These are phyloP conservation scores for Chaetomium sp. DNA, from an alignment of 2,329 filamentous ascomycete genomes.

Conservation along the genomic window DNA sequence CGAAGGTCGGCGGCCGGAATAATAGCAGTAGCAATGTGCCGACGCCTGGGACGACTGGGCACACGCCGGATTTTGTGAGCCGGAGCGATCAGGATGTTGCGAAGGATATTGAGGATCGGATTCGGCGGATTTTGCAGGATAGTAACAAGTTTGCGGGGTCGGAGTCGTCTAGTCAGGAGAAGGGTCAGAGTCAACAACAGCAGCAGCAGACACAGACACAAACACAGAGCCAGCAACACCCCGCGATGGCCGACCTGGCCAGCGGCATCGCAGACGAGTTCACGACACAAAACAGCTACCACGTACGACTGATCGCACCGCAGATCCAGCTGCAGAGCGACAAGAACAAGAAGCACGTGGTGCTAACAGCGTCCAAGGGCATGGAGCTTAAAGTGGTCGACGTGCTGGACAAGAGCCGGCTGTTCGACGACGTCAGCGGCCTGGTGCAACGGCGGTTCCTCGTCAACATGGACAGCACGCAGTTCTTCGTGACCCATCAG, in stretches of 20 bases:
- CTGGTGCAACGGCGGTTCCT: slow-evolving; percentile 91
- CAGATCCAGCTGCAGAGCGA: slow-evolving; percentile 98
- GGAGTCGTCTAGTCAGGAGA: too few species aligned
- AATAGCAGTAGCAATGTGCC: slow-evolving; percentile 24
- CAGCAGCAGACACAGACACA: slow-evolving; percentile 11
- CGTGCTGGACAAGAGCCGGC: slow-evolving; percentile 92
- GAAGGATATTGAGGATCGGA: slow-evolving; percentile 70
- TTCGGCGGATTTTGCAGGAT: slow-evolving; percentile 78
- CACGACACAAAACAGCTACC: slow-evolving; percentile 85
- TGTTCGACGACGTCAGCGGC: slow-evolving; percentile 88
- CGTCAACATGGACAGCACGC: slow-evolving; percentile 92
- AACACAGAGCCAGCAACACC: background rate
- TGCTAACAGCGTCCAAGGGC: slow-evolving; percentile 90
- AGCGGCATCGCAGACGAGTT: slow-evolving; percentile 83
- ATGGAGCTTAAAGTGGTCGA: slow-evolving; percentile 98
- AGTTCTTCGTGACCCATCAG: slow-evolving; percentile 95
- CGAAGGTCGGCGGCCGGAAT: slow-evolving; percentile 41
- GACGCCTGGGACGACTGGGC: slow-evolving; percentile 21
- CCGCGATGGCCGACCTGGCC: slow-evolving; percentile 54
- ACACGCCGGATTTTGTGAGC: slow-evolving; percentile 32
- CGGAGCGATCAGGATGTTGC: slow-evolving; percentile 50
- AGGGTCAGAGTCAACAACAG: slow-evolving; percentile 42
- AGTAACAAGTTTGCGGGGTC: slow-evolving; percentile 74
- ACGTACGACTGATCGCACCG: slow-evolving; percentile 88
- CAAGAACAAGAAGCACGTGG: slow-evolving; percentile 94